phyloP scores from a whole-genome alignment of 345 rosid species.

The Carallia pectinifolia region DNA sequence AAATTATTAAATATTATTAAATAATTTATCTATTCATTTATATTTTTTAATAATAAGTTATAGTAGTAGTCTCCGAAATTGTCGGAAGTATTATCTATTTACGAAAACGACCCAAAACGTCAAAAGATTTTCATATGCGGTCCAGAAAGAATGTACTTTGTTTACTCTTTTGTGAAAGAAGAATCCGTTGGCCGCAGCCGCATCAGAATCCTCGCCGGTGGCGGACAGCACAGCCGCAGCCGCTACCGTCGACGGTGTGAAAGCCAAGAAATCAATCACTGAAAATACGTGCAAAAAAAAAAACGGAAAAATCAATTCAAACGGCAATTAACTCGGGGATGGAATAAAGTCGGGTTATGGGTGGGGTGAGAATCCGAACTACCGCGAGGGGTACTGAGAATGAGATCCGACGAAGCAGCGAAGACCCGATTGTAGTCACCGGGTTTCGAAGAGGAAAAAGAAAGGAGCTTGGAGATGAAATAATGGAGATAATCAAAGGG shows the following conservation, averaged over 20 bases:
- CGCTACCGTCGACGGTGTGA: conserved; percentile 49
- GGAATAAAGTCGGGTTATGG: neutral
- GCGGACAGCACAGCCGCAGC: conserved; percentile 54
- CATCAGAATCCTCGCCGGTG: conserved; percentile 27
- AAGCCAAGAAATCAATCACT: conserved; percentile 61
- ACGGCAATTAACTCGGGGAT: neutral
- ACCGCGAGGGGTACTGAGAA: conserved; percentile 55
- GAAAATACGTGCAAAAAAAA: neutral
- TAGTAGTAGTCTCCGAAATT: conserved; percentile 18
- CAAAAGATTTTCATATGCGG: neutral
- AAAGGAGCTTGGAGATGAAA: conserved; percentile 39
- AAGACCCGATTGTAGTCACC: conserved; percentile 25
- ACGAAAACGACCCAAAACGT: conserved; percentile 1
- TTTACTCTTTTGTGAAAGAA: conserved; percentile 32
- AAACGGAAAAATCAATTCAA: neutral
- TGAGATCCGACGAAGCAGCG: conserved; percentile 49
- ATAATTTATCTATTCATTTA: no score
- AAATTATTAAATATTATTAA: no score
- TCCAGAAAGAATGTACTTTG: conserved; percentile 29
- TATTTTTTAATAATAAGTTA: no score
- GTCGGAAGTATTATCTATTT: conserved; percentile 11
- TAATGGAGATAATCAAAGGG: conserved; percentile 53
- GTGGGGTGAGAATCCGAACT: conserved; percentile 10
- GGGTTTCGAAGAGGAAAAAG: conserved; percentile 18
- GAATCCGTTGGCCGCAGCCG: neutral